Evolutionary conservation across 1,284 basidiomycete species (phyloP), one percentile per base, ranked within the genome.

Genomic region (Filobasidium uniguttulatum): DNA sequence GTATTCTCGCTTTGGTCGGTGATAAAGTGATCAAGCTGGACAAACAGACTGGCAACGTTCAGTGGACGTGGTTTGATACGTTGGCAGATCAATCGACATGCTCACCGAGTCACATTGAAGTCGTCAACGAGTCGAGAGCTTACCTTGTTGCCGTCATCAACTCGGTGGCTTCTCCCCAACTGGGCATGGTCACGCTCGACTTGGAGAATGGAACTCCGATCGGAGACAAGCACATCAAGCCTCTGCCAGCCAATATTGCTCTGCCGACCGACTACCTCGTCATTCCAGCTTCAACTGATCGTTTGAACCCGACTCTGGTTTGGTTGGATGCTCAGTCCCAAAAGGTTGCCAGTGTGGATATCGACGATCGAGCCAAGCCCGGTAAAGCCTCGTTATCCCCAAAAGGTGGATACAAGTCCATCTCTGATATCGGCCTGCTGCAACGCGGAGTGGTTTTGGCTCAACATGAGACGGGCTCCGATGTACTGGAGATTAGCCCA

Each of bases 401-500:
- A 10, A 33, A 33, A n/a, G 20, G 3, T 29, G 44, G 17, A 15
- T 65, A n/a, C 23, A 33, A 31, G 6, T 31, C 23, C 5, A 45
- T 26, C 17, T n/a, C 36, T 23, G 64, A 70, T 50, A 59, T 70
- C 12, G 62, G 64, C 0, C 48, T 67, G 7, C 54, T 57, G 17
- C 22, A 49, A 2, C 47, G 60, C n/a, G 71, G 71, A 0, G 59
- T 63, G 34, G 57, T 73, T 20, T 54, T 73, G 10, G 72, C 62
- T 8, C 44, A 78, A 44, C 71, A 72, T 46, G 65, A 69, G 1
- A 75, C 79, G 57, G 81, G 79, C 0, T 70, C 73, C 3, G 77
- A n/a, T n/a, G n/a, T n/a, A n/a, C n/a, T n/a, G n/a, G n/a, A n/a
- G n/a, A n/a, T n/a, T n/a, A n/a, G n/a, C n/a, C n/a, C n/a, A n/a